Evolutionary conservation across 768 basidiomycete genomes (phyloP).

Genomic region (Leccinum barrowsii): DNA sequence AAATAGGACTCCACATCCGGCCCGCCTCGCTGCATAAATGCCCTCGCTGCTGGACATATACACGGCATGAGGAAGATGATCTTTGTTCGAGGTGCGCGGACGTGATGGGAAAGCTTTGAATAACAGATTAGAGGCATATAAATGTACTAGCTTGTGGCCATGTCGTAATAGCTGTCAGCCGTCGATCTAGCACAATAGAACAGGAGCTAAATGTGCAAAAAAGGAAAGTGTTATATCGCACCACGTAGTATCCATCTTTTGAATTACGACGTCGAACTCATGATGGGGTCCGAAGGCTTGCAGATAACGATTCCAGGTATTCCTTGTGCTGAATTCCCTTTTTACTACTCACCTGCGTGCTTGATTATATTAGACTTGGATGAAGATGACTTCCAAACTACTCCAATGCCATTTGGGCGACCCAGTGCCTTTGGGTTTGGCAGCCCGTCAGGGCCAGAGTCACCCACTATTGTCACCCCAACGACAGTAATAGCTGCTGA

Average conservation of each 20-base stretch:
- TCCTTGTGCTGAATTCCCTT: neutral
- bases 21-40: conserved; percentile 70
- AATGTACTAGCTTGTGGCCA: neutral
- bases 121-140: neutral
- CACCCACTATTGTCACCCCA: conserved; percentile 59
- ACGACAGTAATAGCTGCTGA: conserved; percentile 40
- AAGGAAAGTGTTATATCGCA: neutral
- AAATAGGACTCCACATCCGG: conserved; percentile 49
- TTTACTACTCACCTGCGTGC: neutral
- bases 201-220: conserved; percentile 16
- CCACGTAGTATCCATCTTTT: neutral
- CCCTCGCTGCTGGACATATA: conserved; percentile 88
- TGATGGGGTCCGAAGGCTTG: conserved; percentile 38
- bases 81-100: conserved; percentile 65
- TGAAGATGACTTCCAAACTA: conserved; percentile 63
- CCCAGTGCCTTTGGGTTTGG: conserved; percentile 47
- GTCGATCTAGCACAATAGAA: neutral
- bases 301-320: conserved; percentile 49
- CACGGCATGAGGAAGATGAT: conserved; percentile 43
- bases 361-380: conserved; percentile 61
- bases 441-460: conserved; percentile 55
- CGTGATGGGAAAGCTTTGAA: conserved; percentile 13
- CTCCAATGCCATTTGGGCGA: conserved; percentile 72
- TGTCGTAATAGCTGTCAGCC: neutral
- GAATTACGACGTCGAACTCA: conserved; percentile 2